Evolutionary conservation across 768 basidiomycete genomes (phyloP), one percentile per base, ranked within the genome.

Genomic region (Auricularia cornea): DNA sequence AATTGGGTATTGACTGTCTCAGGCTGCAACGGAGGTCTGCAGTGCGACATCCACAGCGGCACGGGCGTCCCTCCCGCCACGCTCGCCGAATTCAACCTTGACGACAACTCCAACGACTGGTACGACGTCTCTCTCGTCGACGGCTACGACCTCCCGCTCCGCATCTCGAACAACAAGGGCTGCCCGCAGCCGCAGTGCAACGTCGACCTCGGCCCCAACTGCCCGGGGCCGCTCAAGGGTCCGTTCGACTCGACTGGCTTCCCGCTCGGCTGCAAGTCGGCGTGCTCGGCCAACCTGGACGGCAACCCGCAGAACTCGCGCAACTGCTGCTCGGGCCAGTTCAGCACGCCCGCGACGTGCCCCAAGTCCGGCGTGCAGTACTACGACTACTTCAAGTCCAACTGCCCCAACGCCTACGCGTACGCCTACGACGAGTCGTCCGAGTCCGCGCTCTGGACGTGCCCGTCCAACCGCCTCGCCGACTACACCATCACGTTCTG

Each of bases 71-170:
- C 87, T 33, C 89, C 89, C 52, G 88, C 83, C 12, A 80, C 82
- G 3, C 74, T 89, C 38, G 88, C 88, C 1, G 87, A 89, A 67
- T 89, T 88, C 11, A 59, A 41, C n/a, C 67, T 75, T 66, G 78
- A 70, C 1, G 69, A 72, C 52, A 78, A 75, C 16, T 78, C 75
- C 59, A 29, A 48, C 1, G 88, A 89, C 65, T 85, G 75, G 64
- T 89, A 87, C 61, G 86, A 87, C 70, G 81, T 87, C 38, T 85
- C 85, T 29, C 75, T 87, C 33, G 86, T 88, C 41, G 84, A 87
- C 65, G 86, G 87, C 1, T 86, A 70, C 59, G 71, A 71, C 74
- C 56, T 89, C 11, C 87, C 88, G 14, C 70, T 85, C 67, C 73
- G 76, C 10, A 84, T 89, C 66, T 75, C 74, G 61, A 87, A 84